A percentile compares a stretch with the other conserved stretches of the same genome.
Evolutionary conservation across 2,329 filamentous ascomycete species (phyloP).

Genomic region (Penicillium sp.): DNA sequence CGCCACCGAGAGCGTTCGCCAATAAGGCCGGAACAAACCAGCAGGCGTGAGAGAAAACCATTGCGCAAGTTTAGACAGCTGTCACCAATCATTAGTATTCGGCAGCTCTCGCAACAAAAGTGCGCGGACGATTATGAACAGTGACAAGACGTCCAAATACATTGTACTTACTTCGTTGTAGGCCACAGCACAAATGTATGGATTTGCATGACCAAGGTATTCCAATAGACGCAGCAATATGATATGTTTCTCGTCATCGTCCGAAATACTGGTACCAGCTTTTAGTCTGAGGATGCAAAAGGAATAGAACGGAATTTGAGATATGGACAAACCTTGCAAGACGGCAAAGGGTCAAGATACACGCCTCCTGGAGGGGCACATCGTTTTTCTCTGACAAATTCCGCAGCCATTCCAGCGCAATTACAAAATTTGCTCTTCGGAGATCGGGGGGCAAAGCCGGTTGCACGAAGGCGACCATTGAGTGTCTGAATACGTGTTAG

Average conservation of each 20-base stretch:
- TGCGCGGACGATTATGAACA: neutral
- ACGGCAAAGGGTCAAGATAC: constrained; percentile 79
- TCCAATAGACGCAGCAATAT: constrained; percentile 77
- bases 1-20: constrained; percentile 75
- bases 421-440: constrained; percentile 59
- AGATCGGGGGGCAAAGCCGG: constrained; percentile 44
- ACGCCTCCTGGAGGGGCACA: constrained; percentile 68
- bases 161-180: constrained; percentile 63
- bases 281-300: neutral
- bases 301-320: neutral
- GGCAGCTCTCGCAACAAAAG: neutral
- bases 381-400: constrained; percentile 64
- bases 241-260: constrained; percentile 78
- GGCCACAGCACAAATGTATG: constrained; percentile 70
- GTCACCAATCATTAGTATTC: constrained; percentile 5
- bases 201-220: constrained; percentile 77
- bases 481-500: constrained; percentile 44
- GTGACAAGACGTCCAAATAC: neutral
- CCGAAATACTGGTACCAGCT: constrained; percentile 51
- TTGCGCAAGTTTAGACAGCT: constrained; percentile 67
- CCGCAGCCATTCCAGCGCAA: constrained; percentile 64
- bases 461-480: constrained; percentile 61
- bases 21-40: constrained; percentile 77
- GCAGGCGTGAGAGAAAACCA: constrained; percentile 56
- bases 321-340: constrained; percentile 57